A percentile compares a stretch with the other conserved stretches of the same genome.
Evolutionary conservation across 345 rosid species (phyloP).

Genomic region (Linum tenue): DNA sequence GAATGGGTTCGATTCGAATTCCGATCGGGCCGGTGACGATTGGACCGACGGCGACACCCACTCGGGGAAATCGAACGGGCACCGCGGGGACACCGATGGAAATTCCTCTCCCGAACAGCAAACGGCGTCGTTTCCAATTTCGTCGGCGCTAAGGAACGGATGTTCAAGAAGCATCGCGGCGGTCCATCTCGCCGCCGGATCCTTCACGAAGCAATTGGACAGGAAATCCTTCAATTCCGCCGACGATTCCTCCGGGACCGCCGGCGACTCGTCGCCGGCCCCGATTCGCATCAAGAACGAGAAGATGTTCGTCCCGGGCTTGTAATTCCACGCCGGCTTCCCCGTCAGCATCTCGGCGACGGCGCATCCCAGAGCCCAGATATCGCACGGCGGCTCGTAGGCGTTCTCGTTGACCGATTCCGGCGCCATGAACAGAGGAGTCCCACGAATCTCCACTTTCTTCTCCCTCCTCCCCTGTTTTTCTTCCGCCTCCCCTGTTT

Average conservation of each 20-base stretch:
- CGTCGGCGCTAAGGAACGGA: slow-evolving; percentile 15
- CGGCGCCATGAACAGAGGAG: slow-evolving; percentile 32
- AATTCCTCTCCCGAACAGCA: too few species aligned
- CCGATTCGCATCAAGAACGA: slow-evolving; percentile 16
- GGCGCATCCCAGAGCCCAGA: slow-evolving; percentile 34
- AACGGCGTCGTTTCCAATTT: not conserved
- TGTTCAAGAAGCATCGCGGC: slow-evolving; percentile 28
- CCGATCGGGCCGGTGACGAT: not conserved
- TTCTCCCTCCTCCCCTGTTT: slow-evolving; percentile 11
- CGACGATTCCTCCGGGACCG: slow-evolving; percentile 18
- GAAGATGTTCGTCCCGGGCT: slow-evolving; percentile 6
- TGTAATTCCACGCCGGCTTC: slow-evolving; percentile 21
- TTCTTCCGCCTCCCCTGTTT: slow-evolving; percentile 2
- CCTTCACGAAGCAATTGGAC: slow-evolving; percentile 22
- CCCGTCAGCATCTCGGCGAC: slow-evolving; percentile 31
- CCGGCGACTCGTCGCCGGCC: slow-evolving; percentile 19
- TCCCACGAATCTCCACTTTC: slow-evolving; percentile 19
- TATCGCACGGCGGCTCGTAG: slow-evolving; percentile 22
- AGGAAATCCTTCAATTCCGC: slow-evolving; percentile 27
- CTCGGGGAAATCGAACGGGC: slow-evolving; percentile 1
- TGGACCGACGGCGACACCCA: not conserved
- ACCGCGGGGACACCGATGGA: not conserved
- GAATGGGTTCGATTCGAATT: not conserved
- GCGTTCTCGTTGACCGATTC: slow-evolving; percentile 25
- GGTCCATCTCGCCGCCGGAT: slow-evolving; percentile 26